phyloP scores from a whole-genome alignment of 345 rosid genomes.

The Sapria himalayana region DNA sequence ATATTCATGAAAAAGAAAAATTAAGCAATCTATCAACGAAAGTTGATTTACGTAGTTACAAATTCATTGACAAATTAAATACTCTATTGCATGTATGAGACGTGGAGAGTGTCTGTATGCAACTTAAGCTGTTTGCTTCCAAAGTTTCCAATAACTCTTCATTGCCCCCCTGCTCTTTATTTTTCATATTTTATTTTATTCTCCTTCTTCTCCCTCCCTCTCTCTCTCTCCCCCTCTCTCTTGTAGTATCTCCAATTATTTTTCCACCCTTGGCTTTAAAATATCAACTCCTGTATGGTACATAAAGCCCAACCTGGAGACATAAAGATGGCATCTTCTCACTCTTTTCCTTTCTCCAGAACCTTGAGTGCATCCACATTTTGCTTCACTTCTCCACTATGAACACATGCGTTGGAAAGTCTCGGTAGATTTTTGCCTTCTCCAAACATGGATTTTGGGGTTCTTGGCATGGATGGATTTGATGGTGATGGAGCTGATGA shows the following conservation, averaged over 20 bases:
- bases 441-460: constrained; percentile 29
- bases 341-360: constrained; percentile 9
- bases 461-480: constrained; percentile 24
- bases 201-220: too few species aligned
- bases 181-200: too few species aligned
- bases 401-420: constrained; percentile 15
- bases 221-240: constrained; percentile 4
- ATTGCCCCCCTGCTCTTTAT: too few species aligned
- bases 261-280: neutral
- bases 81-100: constrained; percentile 21
- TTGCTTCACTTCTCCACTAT: constrained; percentile 11
- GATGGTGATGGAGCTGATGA: constrained; percentile 16
- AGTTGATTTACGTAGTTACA: too few species aligned
- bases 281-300: constrained; percentile 6
- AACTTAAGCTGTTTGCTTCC: constrained; percentile 14
- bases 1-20: too few species aligned
- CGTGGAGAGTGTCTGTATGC: constrained; percentile 17
- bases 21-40: too few species aligned
- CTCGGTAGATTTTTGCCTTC: constrained; percentile 11
- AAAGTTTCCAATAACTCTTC: constrained; percentile 16
- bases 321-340: constrained; percentile 12
- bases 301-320: constrained; percentile 6
- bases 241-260: constrained; percentile 6
- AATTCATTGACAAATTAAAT: too few species aligned
- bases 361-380: constrained; percentile 5